phyloP scores from a whole-genome alignment of 495 filamentous ascomycete species.

The Penicillium dipodomyicola region DNA sequence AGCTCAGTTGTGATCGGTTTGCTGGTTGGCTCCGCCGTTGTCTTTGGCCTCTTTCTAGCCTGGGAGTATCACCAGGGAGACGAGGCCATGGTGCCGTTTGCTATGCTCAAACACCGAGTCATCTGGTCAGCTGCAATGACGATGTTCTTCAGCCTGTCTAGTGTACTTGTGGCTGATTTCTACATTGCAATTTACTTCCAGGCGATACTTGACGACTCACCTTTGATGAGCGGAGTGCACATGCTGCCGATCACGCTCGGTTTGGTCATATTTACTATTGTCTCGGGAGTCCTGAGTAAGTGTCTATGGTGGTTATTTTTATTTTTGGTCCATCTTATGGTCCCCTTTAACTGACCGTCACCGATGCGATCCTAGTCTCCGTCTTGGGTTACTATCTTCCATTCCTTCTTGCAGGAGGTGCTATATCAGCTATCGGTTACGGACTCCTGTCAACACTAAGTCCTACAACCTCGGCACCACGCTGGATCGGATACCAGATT shows the following conservation, averaged over 20 bases:
- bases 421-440: conserved; percentile 57
- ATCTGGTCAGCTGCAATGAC: conserved; percentile 39
- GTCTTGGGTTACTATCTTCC: conserved; percentile 66
- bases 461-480: conserved; percentile 39
- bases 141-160: conserved; percentile 40
- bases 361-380: conserved; percentile 35
- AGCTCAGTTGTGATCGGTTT: conserved; percentile 57
- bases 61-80: conserved; percentile 63
- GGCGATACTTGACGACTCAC: conserved; percentile 59
- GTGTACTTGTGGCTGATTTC: conserved; percentile 45
- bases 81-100: conserved; percentile 66
- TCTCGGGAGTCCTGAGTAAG: conserved; percentile 46
- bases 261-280: conserved; percentile 47
- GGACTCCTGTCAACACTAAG: conserved; percentile 61
- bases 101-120: conserved; percentile 60
- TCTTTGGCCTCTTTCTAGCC: conserved; percentile 54
- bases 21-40: conserved; percentile 56
- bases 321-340: too few species aligned
- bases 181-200: conserved; percentile 81
- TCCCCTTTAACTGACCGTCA: not conserved
- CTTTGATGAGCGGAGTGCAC: conserved; percentile 63
- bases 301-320: not conserved
- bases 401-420: conserved; percentile 52
- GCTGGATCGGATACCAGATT: conserved; percentile 72
- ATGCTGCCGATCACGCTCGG: conserved; percentile 63